Evolutionary conservation across 495 filamentous ascomycete species (phyloP), one percentile per base, ranked within the genome.

Genomic region (Talaromyces borbonicus): DNA sequence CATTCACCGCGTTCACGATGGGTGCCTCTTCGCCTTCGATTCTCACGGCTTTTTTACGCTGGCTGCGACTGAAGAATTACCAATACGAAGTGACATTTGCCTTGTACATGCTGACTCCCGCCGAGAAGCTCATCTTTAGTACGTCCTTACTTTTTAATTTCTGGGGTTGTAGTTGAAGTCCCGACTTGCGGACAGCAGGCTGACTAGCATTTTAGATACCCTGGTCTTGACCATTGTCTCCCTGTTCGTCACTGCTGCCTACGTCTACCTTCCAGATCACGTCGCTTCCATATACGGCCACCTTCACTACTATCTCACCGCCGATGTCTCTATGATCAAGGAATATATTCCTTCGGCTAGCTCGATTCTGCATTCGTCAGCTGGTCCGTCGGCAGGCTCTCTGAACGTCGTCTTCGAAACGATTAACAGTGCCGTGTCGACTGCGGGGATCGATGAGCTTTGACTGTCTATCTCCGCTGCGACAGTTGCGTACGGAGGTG

Each of bases 231-330:
- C 93, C 55, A 79, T 93, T 56, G 63, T 86, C 63, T 79, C 79
- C 52, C 81, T 97, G 73, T 78, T 94, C 56, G 73, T 88, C 50
- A 84, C 89, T 54, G 92, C 85, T 47, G 79, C 78, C 52, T 83
- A 84, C 33, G 77, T 97, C 49, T 98, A 98, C 69, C 84, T 98
- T 15, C 92, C 92, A 16, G 81, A 90, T 49, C 92, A 97, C 62
- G 61, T 97, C 55, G 68, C 77, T 51, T 76, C 79, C 50, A 81
- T 98, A 55, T 74, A 83, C 52, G 74, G 74, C 54, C 81, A 90
- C 56, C 78, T 88, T 22, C 94, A 87, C 80, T 98, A 95, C 69
- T 98, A 98, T 73, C 87, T 87, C 54, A 81, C 78, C 48, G 87
- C 87, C 41, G 87, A 90, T 52, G 62, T 66, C 8, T 57, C 67